Base-by-base conservation (phyloP, 225 moss, liverwort and hornwort species). In the Marchantia polymorpha region DNA sequence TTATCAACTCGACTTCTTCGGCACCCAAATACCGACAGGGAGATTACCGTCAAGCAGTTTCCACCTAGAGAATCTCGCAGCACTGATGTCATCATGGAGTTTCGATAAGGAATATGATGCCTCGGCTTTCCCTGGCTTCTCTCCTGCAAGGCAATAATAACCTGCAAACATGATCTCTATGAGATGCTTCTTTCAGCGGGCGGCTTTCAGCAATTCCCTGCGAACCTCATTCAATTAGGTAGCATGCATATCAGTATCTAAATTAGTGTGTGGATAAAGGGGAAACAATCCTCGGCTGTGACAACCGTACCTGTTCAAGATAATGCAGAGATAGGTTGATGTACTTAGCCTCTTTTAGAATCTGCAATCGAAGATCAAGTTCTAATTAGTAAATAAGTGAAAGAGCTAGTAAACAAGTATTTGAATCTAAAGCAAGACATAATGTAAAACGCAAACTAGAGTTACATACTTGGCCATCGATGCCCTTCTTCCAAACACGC, bases 81-180 rank as follows among this genome's bases (percentile, higher is more conserved):
- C 59, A 95, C 90, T 10, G 92, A 95, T 73, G 95, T 95, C 92
- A 93, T 92, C 92, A 95, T 93, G 25, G 93, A 95, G 77, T 95
- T 95, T 8, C 93, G 90, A 69, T 95, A 93, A n/a, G 95, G 95
- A 83, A 95, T 87, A 79, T 95, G 95, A 9, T 88, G 83, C 49
- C 93, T 90, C 63, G 78, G 73, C 74, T 89, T 93, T 14, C 95
- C 93, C 55, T 90, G 85, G 15, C 79, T 86, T 86, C 91, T 92
- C 89, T 93, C 93, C 59, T 93, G 93, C 53, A 95, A 83, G 16
- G 95, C 95, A 66, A 95, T 85, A 7, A 95, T 95, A 15, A 95
- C 95, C 92, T 94, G 88, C 74, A 54, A 75, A 16, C 56, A 27
- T 12, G 15, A 75, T 20, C 55, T 61, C n/a, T 15, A 6, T n/a